Evolutionary conservation across 2,329 filamentous ascomycete species (phyloP).

Genomic region (Diplodia sapinea): DNA sequence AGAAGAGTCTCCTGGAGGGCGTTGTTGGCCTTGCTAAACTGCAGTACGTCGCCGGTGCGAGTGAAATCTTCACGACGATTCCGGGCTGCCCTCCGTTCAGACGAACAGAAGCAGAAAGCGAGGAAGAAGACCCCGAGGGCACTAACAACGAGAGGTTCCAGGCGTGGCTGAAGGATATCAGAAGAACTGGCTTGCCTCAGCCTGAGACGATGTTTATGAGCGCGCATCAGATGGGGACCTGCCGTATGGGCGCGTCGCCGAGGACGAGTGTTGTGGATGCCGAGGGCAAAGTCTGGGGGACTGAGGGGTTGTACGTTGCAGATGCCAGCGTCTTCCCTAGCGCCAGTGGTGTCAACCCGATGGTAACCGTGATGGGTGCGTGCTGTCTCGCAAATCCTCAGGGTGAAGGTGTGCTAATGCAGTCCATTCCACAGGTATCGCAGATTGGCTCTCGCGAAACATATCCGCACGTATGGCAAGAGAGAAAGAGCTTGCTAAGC

Average conservation of each 20-base stretch:
- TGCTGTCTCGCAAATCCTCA: constrained; percentile 19
- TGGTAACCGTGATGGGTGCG: constrained; percentile 72
- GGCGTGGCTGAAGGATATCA: constrained; percentile 63
- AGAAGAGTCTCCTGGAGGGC: constrained; percentile 73
- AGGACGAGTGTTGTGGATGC: constrained; percentile 53
- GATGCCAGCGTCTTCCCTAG: constrained; percentile 79
- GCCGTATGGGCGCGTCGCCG: constrained; percentile 67
- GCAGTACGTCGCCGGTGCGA: constrained; percentile 76
- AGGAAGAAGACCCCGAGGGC: constrained; percentile 47
- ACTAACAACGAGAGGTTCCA: constrained; percentile 66
- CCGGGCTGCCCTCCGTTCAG: constrained; percentile 68
- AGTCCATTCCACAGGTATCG: constrained; percentile 38
- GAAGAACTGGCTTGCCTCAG: constrained; percentile 56
- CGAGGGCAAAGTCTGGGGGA: constrained; percentile 64
- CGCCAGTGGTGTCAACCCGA: constrained; percentile 80
- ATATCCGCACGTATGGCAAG: constrained; percentile 38
- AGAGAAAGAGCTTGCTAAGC: constrained; percentile 21
- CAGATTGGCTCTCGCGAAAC: constrained; percentile 45
- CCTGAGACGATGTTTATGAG: constrained; percentile 64
- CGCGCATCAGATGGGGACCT: constrained; percentile 84
- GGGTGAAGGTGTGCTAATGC: constrained; percentile 3
- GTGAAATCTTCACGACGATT: constrained; percentile 74
- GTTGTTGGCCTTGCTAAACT: constrained; percentile 75
- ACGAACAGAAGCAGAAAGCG: constrained; percentile 28
- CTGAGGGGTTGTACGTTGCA: constrained; percentile 69